These are phyloP conservation scores for Heterobasidion irregulare DNA, from an alignment of 1,284 basidiomycete species.

Conservation along the genomic window DNA sequence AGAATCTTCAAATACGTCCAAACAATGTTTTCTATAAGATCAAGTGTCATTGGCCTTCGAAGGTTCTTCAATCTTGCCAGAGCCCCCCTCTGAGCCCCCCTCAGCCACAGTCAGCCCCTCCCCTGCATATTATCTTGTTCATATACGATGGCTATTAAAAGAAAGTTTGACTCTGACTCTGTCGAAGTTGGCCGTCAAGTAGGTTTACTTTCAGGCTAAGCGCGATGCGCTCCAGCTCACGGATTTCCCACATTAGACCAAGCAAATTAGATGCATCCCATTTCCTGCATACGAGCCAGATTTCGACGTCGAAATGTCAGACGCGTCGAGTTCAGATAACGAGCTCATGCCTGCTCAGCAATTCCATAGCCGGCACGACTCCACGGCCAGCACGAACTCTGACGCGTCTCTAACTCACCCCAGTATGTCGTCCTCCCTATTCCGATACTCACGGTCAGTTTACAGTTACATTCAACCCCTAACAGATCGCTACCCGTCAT, in stretches of 20 bases:
- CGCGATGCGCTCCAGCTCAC: conserved; percentile 15
- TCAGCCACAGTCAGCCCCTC: neutral
- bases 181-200: conserved; percentile 37
- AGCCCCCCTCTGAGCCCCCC: conserved; percentile 10
- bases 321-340: conserved; percentile 29
- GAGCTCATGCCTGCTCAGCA: conserved; percentile 42
- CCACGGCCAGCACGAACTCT: conserved; percentile 53
- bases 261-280: conserved; percentile 65
- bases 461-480: conserved; percentile 7
- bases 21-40: conserved; percentile 18
- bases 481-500: conserved; percentile 51
- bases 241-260: conserved; percentile 25
- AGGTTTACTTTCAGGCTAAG: conserved; percentile 15
- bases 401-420: conserved; percentile 28
- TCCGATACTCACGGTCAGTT: conserved; percentile 22
- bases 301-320: conserved; percentile 62
- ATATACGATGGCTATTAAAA: conserved; percentile 55
- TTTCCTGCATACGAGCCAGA: conserved; percentile 58
- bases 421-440: conserved; percentile 22
- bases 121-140: conserved; percentile 1
- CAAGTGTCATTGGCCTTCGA: conserved; percentile 14
- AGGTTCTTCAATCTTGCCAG: conserved; percentile 10
- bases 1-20: conserved; percentile 19
- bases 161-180: conserved; percentile 57
- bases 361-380: conserved; percentile 57